Conservation (phyloP, 371 early-diverging fungal genomes). For the Coemansia linderi region DNA sequence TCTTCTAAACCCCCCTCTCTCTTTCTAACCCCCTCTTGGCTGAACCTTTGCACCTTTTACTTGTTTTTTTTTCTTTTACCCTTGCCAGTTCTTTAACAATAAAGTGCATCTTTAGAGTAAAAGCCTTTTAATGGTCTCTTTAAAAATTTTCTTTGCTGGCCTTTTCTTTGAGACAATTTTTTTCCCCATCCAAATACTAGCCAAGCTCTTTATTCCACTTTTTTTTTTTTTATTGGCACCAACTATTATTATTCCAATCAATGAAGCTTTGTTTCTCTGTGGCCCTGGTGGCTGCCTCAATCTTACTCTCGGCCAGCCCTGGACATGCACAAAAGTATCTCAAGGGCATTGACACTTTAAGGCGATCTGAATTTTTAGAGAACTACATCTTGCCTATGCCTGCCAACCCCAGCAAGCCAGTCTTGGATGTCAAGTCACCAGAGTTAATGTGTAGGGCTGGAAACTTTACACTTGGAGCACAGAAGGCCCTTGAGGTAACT, state of each 20-base stretch:
- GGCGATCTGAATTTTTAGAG: not conserved
- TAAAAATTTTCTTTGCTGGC: too few species aligned
- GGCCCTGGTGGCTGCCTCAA: slow-evolving; percentile 2
- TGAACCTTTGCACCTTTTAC: too few species aligned
- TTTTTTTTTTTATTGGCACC: not conserved
- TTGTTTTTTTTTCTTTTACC: too few species aligned
- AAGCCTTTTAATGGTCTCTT: too few species aligned
- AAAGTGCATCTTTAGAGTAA: too few species aligned
- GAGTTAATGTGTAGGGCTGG: not conserved
- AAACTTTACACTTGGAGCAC: not conserved
- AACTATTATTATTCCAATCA: not conserved
- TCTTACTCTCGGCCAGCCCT: not conserved
- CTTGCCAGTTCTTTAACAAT: too few species aligned
- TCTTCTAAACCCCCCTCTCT: too few species aligned
- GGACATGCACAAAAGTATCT: not conserved
- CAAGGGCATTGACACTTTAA: not conserved
- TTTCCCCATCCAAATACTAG: too few species aligned
- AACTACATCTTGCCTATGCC: not conserved
- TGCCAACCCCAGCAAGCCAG: not conserved
- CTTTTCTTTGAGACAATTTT: too few species aligned
- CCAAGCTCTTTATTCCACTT: not conserved
- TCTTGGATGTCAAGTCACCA: not conserved
- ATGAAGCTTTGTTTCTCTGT: not conserved
- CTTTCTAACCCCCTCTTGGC: too few species aligned
- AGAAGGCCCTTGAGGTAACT: not conserved